These are phyloP conservation scores for Suillus americanus DNA, from an alignment of 768 basidiomycete species.

Conservation along the genomic window DNA sequence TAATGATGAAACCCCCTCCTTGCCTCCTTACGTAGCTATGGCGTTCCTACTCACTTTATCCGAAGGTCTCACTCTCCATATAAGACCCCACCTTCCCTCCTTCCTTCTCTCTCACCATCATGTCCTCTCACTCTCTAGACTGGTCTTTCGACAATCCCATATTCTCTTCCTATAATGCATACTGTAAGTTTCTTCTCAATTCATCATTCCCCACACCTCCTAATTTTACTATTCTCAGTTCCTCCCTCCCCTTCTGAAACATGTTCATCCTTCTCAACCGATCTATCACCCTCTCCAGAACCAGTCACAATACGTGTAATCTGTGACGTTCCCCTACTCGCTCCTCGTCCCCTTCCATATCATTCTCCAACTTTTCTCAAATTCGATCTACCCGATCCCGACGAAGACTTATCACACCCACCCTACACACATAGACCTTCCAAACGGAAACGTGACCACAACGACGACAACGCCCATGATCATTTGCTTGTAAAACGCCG, in stretches of 20 bases:
- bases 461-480: constrained; percentile 16
- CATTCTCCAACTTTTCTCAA: constrained; percentile 70
- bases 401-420: constrained; percentile 69
- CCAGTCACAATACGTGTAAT: constrained; percentile 46
- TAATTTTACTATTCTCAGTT: constrained; percentile 25
- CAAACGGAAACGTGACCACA: constrained; percentile 51
- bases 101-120: neutral
- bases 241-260: constrained; percentile 46
- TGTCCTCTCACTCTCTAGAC: neutral
- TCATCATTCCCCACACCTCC: neutral
- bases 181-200: no score
- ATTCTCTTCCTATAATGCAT: no score
- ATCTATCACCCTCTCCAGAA: constrained; percentile 24
- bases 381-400: constrained; percentile 64
- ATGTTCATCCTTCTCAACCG: constrained; percentile 26
- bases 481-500: constrained; percentile 26
- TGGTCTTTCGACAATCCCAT: neutral
- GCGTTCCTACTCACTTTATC: no score
- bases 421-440: constrained; percentile 57
- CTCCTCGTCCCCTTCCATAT: constrained; percentile 67
- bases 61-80: neutral
- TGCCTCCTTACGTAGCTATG: no score
- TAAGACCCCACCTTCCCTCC: neutral
- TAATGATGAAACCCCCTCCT: neutral
- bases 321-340: constrained; percentile 67